Conservation (phyloP, 805 yeast genomes). For the Pichia ethanolica region DNA sequence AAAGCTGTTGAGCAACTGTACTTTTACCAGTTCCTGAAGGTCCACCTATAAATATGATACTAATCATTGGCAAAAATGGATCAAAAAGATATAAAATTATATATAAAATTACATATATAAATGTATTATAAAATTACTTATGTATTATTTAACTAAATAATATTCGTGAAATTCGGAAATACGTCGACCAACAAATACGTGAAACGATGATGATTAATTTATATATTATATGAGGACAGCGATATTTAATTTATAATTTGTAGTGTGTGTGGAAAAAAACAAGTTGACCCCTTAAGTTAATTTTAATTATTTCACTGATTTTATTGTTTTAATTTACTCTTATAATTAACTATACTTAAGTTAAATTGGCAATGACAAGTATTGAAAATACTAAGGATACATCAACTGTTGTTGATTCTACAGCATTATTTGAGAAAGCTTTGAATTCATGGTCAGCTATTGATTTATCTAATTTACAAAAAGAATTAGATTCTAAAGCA, state of each 20-base stretch:
- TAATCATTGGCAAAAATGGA: neutral
- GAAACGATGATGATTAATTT: no score
- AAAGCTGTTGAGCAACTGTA: constrained; percentile 55
- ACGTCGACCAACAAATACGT: no score
- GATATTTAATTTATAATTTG: no score
- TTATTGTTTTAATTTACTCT: neutral
- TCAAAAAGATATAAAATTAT: no score
- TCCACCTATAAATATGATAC: constrained; percentile 67
- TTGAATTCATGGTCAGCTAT: constrained; percentile 69
- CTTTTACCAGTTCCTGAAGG: constrained; percentile 96
- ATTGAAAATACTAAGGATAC: neutral
- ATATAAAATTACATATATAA: no score
- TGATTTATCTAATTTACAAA: constrained; percentile 63
- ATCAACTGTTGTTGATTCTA: constrained; percentile 3
- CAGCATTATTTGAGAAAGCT: constrained; percentile 42
- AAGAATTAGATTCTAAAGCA: constrained; percentile 66
- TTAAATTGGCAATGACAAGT: neutral
- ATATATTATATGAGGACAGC: no score
- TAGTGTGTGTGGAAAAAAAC: no score
- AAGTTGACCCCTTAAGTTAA: no score
- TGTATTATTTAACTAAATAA: no score
- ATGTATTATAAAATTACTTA: no score
- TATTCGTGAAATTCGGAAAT: no score
- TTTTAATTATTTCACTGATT: neutral
- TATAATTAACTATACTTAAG: no score